Conservation (phyloP, 225 moss, liverwort and hornwort genomes). For the Marchantia paleacea region DNA sequence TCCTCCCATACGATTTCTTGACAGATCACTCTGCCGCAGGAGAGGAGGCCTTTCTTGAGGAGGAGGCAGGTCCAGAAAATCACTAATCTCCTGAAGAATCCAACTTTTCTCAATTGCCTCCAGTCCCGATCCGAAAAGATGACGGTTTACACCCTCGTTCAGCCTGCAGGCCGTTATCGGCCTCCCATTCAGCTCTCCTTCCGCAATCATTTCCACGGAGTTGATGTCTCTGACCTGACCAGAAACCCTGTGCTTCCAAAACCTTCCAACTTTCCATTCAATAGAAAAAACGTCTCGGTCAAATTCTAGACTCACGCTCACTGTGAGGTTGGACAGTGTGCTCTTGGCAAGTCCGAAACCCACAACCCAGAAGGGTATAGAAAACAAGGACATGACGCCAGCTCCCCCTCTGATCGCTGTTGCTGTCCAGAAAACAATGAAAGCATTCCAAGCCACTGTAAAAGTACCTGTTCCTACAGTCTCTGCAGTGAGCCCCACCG, state of each 20-base stretch:
- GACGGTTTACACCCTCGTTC: constrained; percentile 55
- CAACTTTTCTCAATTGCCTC: constrained; percentile 68
- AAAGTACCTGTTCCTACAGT: constrained; percentile 72
- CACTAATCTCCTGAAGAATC: constrained; percentile 71
- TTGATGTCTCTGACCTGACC: constrained; percentile 56
- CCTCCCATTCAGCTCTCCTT: constrained; percentile 54
- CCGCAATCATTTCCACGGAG: constrained; percentile 54
- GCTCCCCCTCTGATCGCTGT: constrained; percentile 64
- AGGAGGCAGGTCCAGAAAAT: constrained; percentile 26
- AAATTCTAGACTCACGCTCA: constrained; percentile 57
- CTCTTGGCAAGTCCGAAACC: constrained; percentile 71
- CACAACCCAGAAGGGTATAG: constrained; percentile 98
- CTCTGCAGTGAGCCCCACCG: constrained; percentile 67
- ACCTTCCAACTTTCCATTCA: constrained; percentile 58
- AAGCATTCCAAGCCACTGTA: constrained; percentile 86
- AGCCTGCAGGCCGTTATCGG: constrained; percentile 48
- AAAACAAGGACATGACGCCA: constrained; percentile 64
- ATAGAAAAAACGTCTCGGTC: constrained; percentile 52
- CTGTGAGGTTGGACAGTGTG: constrained; percentile 60
- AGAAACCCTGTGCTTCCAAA: constrained; percentile 62
- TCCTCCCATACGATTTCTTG: constrained; percentile 14
- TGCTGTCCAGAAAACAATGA: constrained; percentile 75
- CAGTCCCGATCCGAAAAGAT: constrained; percentile 69
- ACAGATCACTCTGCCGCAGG: not conserved
- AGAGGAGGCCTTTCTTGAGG: not conserved